Evolutionary conservation across 345 rosid genomes (phyloP).

Genomic region (Salix dunnii): DNA sequence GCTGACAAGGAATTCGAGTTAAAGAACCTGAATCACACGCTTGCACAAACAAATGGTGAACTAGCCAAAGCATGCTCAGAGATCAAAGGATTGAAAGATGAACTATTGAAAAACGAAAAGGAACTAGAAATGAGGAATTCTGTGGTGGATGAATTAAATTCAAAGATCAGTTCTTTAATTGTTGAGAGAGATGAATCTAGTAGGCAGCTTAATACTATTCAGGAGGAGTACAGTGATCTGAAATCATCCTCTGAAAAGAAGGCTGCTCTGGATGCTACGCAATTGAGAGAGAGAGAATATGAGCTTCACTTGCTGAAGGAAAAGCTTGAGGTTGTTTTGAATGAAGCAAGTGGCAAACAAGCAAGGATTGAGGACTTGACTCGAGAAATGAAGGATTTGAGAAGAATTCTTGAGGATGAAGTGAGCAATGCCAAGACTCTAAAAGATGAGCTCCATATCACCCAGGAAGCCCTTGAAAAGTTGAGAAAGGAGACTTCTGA

Average conservation of each 20-base stretch:
- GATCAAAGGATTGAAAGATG: conserved; percentile 43
- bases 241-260: conserved; percentile 52
- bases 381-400: conserved; percentile 56
- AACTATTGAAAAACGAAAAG: conserved; percentile 36
- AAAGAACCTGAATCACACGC: conserved; percentile 40
- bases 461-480: conserved; percentile 47
- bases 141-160: conserved; percentile 49
- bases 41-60: conserved; percentile 47
- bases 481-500: conserved; percentile 50
- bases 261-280: conserved; percentile 49
- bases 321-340: conserved; percentile 42
- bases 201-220: conserved; percentile 40
- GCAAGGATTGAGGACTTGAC: conserved; percentile 42
- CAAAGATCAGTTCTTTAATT: conserved; percentile 40
- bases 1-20: conserved; percentile 58
- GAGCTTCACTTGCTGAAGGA: conserved; percentile 51
- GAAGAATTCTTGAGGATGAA: conserved; percentile 49
- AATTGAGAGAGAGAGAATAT: conserved; percentile 44
- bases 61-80: conserved; percentile 46
- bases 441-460: conserved; percentile 51
- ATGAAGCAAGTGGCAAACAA: conserved; percentile 37
- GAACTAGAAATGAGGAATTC: conserved; percentile 55
- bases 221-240: conserved; percentile 50
- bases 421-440: conserved; percentile 37
- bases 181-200: conserved; percentile 51